These are phyloP conservation scores for Bryoglossum gracile DNA, from an alignment of 495 filamentous ascomycete genomes.

Conservation along the genomic window DNA sequence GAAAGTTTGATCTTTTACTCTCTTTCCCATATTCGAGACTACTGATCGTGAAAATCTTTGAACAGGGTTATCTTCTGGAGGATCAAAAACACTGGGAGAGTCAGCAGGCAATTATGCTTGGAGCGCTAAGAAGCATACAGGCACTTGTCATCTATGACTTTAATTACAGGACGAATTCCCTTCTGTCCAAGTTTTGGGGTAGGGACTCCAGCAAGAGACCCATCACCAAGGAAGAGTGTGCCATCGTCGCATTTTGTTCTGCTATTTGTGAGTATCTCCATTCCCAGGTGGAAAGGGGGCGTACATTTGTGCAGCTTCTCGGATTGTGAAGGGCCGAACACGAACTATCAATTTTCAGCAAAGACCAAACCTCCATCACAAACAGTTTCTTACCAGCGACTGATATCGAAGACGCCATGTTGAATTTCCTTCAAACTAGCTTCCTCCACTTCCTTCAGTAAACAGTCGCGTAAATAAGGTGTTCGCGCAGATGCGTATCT, in stretches of 20 bases:
- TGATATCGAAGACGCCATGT: conserved; percentile 62
- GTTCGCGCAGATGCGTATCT: neutral
- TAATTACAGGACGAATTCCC: conserved; percentile 84
- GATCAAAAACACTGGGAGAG: conserved; percentile 77
- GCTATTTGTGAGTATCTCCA: conserved; percentile 2
- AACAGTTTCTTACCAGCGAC: conserved; percentile 44
- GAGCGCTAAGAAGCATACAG: conserved; percentile 52
- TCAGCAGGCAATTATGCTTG: conserved; percentile 15
- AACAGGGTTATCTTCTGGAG: conserved; percentile 93
- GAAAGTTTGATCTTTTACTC: conserved; percentile 97
- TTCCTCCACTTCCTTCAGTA: conserved; percentile 12
- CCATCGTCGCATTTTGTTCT: conserved; percentile 77
- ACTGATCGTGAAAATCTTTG: conserved; percentile 81
- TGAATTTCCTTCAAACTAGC: conserved; percentile 13
- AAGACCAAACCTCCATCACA: conserved; percentile 1
- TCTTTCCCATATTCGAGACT: conserved; percentile 70
- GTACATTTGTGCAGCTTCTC: conserved; percentile 61
- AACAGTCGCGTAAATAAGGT: conserved; percentile 4
- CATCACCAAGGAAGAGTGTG: conserved; percentile 89
- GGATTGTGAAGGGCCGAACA: conserved; percentile 88
- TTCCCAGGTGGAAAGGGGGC: conserved; percentile 14
- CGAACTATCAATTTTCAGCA: conserved; percentile 51
- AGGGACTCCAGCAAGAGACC: conserved; percentile 78
- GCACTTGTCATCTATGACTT: conserved; percentile 93
- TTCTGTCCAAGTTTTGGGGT: conserved; percentile 79